Conservation (phyloP, 208 protist genomes). For the Acanthamoeba triangularis region DNA sequence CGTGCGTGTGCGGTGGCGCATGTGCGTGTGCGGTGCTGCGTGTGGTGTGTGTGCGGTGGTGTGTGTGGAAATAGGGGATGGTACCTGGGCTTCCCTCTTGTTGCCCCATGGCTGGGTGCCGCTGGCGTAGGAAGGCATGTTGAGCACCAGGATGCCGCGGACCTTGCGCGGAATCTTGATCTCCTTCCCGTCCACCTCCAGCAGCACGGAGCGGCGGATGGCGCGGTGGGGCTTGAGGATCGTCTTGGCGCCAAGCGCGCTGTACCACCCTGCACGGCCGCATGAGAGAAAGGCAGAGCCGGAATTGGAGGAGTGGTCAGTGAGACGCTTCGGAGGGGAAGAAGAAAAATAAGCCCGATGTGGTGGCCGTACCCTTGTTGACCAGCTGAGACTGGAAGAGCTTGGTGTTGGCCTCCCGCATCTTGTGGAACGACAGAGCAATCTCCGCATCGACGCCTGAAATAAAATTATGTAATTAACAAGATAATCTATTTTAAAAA, state of each 20-base stretch:
- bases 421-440: constrained; percentile 64
- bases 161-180: constrained; percentile 29
- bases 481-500: too few species aligned
- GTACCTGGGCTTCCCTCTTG: background rate
- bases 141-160: constrained; percentile 45
- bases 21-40: background rate
- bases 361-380: constrained; percentile 62
- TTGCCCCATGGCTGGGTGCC: constrained; percentile 62
- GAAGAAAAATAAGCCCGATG: background rate
- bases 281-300: background rate
- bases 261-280: constrained; percentile 5
- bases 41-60: background rate
- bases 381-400: constrained; percentile 66
- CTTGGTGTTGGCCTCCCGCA: constrained; percentile 52
- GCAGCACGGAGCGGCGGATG: constrained; percentile 5
- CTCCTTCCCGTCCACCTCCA: constrained; percentile 72
- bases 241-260: constrained; percentile 25
- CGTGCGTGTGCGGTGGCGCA: background rate
- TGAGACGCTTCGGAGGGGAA: background rate
- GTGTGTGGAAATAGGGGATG: background rate
- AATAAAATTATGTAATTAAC: background rate
- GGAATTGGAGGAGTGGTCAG: too few species aligned
- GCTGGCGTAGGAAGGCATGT: constrained; percentile 63
- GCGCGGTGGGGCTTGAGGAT: constrained; percentile 53
- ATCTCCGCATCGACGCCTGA: constrained; percentile 64